Percentiles rank a stretch among this genome's conserved stretches.
These are phyloP conservation scores for Fusarium stilboides DNA, from an alignment of 2,329 filamentous ascomycete species.

Conservation along the genomic window DNA sequence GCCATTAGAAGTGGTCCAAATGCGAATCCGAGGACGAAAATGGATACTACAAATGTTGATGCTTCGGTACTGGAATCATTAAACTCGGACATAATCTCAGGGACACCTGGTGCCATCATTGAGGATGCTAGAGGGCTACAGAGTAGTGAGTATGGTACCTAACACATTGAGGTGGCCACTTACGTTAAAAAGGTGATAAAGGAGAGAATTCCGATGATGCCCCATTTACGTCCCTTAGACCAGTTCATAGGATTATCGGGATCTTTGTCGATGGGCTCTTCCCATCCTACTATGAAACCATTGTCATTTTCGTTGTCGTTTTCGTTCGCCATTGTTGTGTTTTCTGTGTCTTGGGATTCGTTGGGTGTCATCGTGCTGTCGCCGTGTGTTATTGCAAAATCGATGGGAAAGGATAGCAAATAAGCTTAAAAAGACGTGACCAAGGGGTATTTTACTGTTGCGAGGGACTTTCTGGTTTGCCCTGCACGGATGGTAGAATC, in stretches of 20 bases:
- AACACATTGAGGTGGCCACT: background rate
- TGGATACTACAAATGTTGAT: conserved; percentile 45
- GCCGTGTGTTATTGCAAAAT: too few relatives aligned
- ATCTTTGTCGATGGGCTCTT: background rate
- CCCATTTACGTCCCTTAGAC: background rate
- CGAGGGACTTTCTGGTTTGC: too few relatives aligned
- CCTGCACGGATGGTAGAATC: too few relatives aligned
- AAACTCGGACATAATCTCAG: conserved; percentile 72
- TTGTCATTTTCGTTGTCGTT: too few relatives aligned
- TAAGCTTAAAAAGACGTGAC: too few relatives aligned
- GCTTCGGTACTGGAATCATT: conserved; percentile 46
- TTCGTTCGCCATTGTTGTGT: too few relatives aligned
- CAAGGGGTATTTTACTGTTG: too few relatives aligned
- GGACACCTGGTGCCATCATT: conserved; percentile 76
- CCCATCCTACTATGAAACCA: background rate
- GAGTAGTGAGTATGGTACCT: conserved; percentile 27
- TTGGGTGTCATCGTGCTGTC: too few relatives aligned
- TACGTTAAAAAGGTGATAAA: background rate
- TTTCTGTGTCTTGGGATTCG: too few relatives aligned
- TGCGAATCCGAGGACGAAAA: conserved; percentile 69
- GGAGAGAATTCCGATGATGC: background rate
- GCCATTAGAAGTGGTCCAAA: conserved; percentile 65
- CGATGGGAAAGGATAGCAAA: too few relatives aligned
- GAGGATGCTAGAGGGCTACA: conserved; percentile 58
- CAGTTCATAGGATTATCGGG: background rate